Evolutionary conservation across 2,329 filamentous ascomycete species (phyloP).

Genomic region (Cercospora beticola): DNA sequence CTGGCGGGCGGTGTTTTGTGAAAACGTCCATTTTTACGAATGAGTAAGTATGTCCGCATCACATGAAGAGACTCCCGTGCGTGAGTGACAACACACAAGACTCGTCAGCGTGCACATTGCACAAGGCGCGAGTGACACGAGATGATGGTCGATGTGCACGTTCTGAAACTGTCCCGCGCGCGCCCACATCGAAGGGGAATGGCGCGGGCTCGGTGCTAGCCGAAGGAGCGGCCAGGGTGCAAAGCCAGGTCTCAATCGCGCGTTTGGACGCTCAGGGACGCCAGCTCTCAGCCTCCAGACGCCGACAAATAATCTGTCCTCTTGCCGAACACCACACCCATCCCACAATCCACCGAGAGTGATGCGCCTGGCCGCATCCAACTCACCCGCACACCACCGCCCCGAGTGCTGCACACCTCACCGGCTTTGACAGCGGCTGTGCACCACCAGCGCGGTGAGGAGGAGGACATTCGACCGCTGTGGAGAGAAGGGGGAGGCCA

Average conservation of each 20-base stretch:
- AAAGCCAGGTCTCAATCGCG: background rate
- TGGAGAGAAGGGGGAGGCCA: conserved; percentile 13
- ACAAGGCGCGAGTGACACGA: background rate
- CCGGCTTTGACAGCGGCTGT: background rate
- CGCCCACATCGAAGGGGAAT: background rate
- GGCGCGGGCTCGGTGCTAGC: background rate
- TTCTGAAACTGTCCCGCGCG: background rate
- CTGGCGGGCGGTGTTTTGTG: background rate
- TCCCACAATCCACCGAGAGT: background rate
- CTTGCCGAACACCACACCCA: background rate
- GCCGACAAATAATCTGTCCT: conserved; percentile 1
- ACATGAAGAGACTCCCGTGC: background rate
- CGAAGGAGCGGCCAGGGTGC: background rate
- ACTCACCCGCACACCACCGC: background rate
- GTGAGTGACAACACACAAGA: background rate
- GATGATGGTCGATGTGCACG: background rate
- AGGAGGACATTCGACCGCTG: background rate
- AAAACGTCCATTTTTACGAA: background rate
- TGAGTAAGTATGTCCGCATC: background rate
- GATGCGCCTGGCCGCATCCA: conserved; percentile 7
- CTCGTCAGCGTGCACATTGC: background rate
- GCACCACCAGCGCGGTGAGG: conserved; percentile 9
- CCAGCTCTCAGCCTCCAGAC: background rate
- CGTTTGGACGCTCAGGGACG: background rate
- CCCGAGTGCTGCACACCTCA: background rate